Conservation (phyloP, 768 basidiomycete genomes). For the Trametes cinnabarina region DNA sequence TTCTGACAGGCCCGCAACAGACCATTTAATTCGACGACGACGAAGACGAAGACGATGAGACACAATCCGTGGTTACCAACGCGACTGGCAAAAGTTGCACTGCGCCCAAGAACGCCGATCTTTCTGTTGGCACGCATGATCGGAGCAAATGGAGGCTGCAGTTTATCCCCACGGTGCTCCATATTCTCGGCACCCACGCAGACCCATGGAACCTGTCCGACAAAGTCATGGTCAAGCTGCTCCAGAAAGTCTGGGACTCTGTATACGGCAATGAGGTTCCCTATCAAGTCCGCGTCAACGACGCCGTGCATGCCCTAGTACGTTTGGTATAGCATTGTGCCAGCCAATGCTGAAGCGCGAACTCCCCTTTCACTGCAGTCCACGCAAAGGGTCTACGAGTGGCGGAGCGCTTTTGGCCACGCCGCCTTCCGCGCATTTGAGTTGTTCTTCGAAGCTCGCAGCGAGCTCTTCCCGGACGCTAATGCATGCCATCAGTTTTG, state of each 20-base stretch:
- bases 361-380: not conserved
- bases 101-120: not conserved
- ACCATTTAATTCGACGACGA: too few relatives aligned
- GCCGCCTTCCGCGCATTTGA: not conserved
- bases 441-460: not conserved
- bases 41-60: not conserved
- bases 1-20: too few relatives aligned
- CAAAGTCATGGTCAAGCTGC: not conserved
- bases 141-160: not conserved
- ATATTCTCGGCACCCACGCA: not conserved
- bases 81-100: not conserved
- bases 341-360: not conserved
- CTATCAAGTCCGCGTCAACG: not conserved
- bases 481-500: not conserved
- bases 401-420: not conserved
- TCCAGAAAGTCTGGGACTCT: not conserved
- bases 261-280: not conserved
- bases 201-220: not conserved
- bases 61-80: not conserved
- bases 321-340: not conserved
- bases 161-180: conserved; percentile 1
- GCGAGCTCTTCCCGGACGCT: not conserved
- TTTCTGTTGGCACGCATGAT: not conserved
- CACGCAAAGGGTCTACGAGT: not conserved
- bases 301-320: not conserved